Conservation (phyloP, 352 stramenopile genomes). For the Lagenidium giganteum region DNA sequence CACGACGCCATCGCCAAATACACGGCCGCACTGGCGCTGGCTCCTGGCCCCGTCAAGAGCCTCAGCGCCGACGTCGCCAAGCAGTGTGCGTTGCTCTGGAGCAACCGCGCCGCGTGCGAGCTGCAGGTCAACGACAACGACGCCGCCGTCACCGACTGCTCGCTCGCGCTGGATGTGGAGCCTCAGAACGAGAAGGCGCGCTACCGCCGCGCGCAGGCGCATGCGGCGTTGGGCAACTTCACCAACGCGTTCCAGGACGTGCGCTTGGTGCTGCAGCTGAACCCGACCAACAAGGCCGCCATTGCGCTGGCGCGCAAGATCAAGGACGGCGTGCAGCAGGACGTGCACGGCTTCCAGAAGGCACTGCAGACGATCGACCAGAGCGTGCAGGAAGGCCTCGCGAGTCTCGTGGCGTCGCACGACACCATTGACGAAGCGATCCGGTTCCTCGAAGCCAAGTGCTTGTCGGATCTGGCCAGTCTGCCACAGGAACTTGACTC, state of each 20-base stretch:
- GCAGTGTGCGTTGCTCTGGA: slow-evolving; percentile 65
- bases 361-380: slow-evolving; percentile 49
- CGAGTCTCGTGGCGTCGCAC: slow-evolving; percentile 22
- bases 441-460: slow-evolving; percentile 77
- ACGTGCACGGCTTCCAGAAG: slow-evolving; percentile 77
- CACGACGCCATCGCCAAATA: slow-evolving; percentile 58
- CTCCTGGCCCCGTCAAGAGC: not conserved
- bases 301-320: slow-evolving; percentile 66
- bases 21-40: slow-evolving; percentile 35
- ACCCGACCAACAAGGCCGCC: slow-evolving; percentile 71
- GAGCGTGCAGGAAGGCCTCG: slow-evolving; percentile 12
- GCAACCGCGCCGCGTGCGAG: slow-evolving; percentile 69
- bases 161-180: slow-evolving; percentile 34
- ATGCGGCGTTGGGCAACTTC: slow-evolving; percentile 59
- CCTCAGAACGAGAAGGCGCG: slow-evolving; percentile 69
- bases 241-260: slow-evolving; percentile 70
- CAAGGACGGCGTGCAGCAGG: slow-evolving; percentile 63
- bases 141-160: slow-evolving; percentile 47
- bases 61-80: slow-evolving; percentile 14
- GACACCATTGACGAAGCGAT: slow-evolving; percentile 55
- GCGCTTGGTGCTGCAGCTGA: slow-evolving; percentile 61
- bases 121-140: slow-evolving; percentile 65
- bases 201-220: slow-evolving; percentile 71
- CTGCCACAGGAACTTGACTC: slow-evolving; percentile 50
- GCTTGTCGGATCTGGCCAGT: slow-evolving; percentile 40